Conservation (phyloP, 257 asterid species). For the Salvia splendens region DNA sequence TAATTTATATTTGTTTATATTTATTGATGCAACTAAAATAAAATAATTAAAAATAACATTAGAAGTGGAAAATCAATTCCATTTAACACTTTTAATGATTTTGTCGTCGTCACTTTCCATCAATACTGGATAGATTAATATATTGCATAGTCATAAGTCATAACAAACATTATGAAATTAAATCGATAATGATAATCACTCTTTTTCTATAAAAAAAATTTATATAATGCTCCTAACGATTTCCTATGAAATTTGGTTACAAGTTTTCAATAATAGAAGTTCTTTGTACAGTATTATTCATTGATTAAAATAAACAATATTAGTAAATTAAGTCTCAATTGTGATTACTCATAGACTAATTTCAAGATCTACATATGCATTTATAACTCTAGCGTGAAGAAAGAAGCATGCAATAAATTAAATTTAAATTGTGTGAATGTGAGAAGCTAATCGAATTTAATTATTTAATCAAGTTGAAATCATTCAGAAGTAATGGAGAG, state of each 20-base stretch:
- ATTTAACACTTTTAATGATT: neutral
- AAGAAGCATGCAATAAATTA: slow-evolving; percentile 25
- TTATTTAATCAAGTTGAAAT: slow-evolving; percentile 20
- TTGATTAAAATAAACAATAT: too few species aligned
- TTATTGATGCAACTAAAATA: too few species aligned
- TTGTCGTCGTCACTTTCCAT: neutral
- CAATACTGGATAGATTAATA: too few species aligned
- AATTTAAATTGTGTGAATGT: neutral
- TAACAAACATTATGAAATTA: too few species aligned
- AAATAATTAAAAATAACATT: too few species aligned
- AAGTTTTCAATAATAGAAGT: neutral
- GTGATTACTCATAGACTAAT: neutral
- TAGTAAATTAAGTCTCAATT: too few species aligned
- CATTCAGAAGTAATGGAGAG: slow-evolving; percentile 33
- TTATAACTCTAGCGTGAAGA: slow-evolving; percentile 34
- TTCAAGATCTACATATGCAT: slow-evolving; percentile 13
- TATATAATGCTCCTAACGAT: neutral
- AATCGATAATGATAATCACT: too few species aligned
- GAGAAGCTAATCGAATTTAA: slow-evolving; percentile 12
- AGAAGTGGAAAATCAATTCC: too few species aligned
- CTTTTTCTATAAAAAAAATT: too few species aligned
- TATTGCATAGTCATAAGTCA: too few species aligned
- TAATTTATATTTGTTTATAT: too few species aligned
- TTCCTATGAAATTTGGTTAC: neutral
- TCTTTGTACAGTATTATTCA: too few species aligned